Conservation (phyloP, 1,284 basidiomycete genomes). For the Puccinia sorghi region DNA sequence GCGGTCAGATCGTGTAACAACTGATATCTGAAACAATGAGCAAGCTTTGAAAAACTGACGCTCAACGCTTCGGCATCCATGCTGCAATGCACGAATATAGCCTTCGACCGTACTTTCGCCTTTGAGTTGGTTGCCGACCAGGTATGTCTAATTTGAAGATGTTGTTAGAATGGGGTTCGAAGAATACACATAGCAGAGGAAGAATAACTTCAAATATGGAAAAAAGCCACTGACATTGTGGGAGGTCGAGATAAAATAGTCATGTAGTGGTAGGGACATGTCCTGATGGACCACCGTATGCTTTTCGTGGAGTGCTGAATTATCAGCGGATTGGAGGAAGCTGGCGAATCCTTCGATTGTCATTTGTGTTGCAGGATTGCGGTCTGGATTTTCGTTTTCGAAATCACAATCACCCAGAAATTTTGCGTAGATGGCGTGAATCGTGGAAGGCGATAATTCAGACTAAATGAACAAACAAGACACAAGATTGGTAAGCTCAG, state of each 20-base stretch:
- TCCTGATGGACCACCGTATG: slow-evolving; percentile 64
- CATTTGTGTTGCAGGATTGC: slow-evolving; percentile 57
- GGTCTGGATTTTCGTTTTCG: slow-evolving; percentile 49
- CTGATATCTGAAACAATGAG: slow-evolving; percentile 16
- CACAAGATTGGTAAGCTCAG: slow-evolving; percentile 9
- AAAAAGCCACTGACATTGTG: slow-evolving; percentile 68
- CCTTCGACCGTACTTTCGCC: slow-evolving; percentile 93
- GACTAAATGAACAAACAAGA: slow-evolving; percentile 36
- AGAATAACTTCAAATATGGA: background rate
- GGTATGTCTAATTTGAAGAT: slow-evolving; percentile 68
- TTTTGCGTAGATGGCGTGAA: slow-evolving; percentile 50
- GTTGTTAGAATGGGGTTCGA: background rate
- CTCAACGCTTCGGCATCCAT: slow-evolving; percentile 89
- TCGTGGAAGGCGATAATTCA: slow-evolving; percentile 45
- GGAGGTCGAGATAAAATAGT: slow-evolving; percentile 90
- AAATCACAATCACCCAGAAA: slow-evolving; percentile 56
- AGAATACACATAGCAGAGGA: background rate
- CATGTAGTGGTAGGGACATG: slow-evolving; percentile 76
- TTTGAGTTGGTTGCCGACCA: slow-evolving; percentile 89
- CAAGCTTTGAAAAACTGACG: slow-evolving; percentile 63
- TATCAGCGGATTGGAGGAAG: slow-evolving; percentile 73
- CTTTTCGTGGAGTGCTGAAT: slow-evolving; percentile 64
- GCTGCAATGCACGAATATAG: slow-evolving; percentile 86
- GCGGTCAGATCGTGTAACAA: background rate
- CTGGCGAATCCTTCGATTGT: slow-evolving; percentile 69